Evolutionary conservation across 371 early-diverging fungal genomes (phyloP), one percentile per base, ranked within the genome.

Genomic region (Paraphysoderma sedebokerense): DNA sequence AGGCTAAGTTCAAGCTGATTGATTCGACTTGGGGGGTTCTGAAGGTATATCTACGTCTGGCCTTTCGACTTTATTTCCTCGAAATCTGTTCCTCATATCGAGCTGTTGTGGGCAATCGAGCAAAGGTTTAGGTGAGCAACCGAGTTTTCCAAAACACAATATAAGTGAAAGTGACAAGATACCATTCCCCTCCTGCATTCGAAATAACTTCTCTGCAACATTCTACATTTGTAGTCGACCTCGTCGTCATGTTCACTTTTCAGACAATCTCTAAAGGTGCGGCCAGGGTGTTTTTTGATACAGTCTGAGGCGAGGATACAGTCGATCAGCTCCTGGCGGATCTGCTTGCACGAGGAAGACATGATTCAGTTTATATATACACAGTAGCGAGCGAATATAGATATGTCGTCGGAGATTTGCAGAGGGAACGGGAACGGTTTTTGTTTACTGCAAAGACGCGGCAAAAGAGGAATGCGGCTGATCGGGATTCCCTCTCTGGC

Each of bases 121-220:
- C 41, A 41, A 2, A 3, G 41, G 1, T 8, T 0, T 28, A 26
- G 1, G 2, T 42, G 12, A 42, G 28, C 31, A 5, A n/a, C 11
- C 3, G 13, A 1, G 5, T 1, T 19, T n/a, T 19, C n/a, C 36
- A 19, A 19, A 0, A 24, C 19, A 4, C n/a, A 1, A 22, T 17
- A 5, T 22, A 6, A 24, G n/a, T 15, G 2, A 4, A 24, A 3
- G 9, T n/a, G n/a, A 3, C 13, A 6, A 41, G 19, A 22, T 7
- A 42, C 42, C 42, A 42, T 42, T 20, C 17, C 42, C 3, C 42
- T 28, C 42, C 31, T 42, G 42, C 42, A 42, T 31, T 42, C 42
- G 13, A 42, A 42, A 28, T 30, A 42, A 17, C 30, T 19, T 6
- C 42, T 28, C 17, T 42, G 42, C 42, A 42, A 22, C 17, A 30